phyloP scores from a whole-genome alignment of 1,139 yeast genomes.

The Hyphopichia buzzinii region DNA sequence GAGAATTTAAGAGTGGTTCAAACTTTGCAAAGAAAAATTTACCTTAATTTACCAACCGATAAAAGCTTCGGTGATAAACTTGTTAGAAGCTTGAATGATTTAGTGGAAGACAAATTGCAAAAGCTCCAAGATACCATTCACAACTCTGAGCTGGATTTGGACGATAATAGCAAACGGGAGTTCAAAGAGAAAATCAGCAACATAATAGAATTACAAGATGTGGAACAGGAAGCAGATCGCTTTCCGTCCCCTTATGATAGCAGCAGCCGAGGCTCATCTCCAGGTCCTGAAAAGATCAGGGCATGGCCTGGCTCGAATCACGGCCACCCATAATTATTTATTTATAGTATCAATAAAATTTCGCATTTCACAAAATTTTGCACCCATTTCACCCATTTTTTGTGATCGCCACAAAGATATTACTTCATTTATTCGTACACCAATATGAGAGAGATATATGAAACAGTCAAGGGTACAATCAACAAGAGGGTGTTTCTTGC shows the following conservation, averaged over 20 bases:
- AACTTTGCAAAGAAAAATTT: conserved; percentile 41
- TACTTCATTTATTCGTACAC: too few relatives aligned
- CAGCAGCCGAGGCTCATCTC: conserved; percentile 27
- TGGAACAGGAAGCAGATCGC: conserved; percentile 17
- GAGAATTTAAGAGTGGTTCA: conserved; percentile 32
- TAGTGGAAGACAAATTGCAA: conserved; percentile 38
- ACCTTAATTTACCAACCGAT: conserved; percentile 53
- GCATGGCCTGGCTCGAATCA: conserved; percentile 74
- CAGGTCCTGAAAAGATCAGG: conserved; percentile 42
- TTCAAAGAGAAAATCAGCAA: conserved; percentile 17
- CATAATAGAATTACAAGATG: conserved; percentile 15
- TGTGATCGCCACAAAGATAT: too few relatives aligned
- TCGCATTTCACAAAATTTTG: neutral
- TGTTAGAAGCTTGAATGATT: conserved; percentile 41
- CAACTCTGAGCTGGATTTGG: conserved; percentile 7
- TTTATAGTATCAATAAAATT: neutral
- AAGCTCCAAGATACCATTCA: conserved; percentile 10
- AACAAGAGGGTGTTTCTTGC: neutral
- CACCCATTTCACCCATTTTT: neutral
- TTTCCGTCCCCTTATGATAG: conserved; percentile 15
- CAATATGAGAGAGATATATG: too few relatives aligned
- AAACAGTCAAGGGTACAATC: too few relatives aligned
- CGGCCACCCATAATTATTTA: conserved; percentile 50
- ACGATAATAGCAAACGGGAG: conserved; percentile 11
- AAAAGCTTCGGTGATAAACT: conserved; percentile 50